Evolutionary conservation across 2,329 filamentous ascomycete species (phyloP), one percentile per base, ranked within the genome.

Genomic region (Chalaropsis thielavioides): DNA sequence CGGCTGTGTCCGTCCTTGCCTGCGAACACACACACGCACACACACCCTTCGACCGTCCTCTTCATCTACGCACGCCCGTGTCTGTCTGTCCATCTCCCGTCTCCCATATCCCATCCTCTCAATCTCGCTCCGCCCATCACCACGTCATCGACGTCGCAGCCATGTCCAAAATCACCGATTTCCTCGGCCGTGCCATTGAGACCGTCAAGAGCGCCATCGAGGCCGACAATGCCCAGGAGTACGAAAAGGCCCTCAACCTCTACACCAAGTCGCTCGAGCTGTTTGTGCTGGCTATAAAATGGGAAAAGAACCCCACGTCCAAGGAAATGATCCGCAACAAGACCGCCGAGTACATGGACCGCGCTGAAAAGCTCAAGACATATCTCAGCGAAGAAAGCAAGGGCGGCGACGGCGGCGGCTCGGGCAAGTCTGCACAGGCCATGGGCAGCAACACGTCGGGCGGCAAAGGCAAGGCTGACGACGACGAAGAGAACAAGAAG

Each of bases 241-340:
- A 99, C 77, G 91, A 96, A 72, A 92, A 95, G 76, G 94, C 94
- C 65, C 97, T 97, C 75, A 89, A 96, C 74, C 82, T 88, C 68
- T 99, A 99, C 83, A 96, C 96, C 80, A 87, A 90, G 70, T 87
- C 92, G 62, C 88, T 99, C 71, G 92, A 99, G 77, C 85, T 97
- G 66, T 99, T 97, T 81, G 96, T 99, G 89, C 88, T 97, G 68
- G 94, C 94, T 41, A 82, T 99, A 67, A 99, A 99, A 81, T 99
- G 92, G 92, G 94, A 99, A 79, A 99, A 97, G 83, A 97, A 96
- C 78, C 86, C 89, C 69, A 92, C 92, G 71, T 92, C 90, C 69
- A 97, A 97, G 80, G 91, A 95, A 74, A 95, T 96, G 83, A 96
- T 99, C 75, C 88, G 94, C 70, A 85, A 89, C 71, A 97, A 97